These are phyloP conservation scores for Fusarium sp. DNA, from an alignment of 2,329 filamentous ascomycete genomes.

Conservation along the genomic window DNA sequence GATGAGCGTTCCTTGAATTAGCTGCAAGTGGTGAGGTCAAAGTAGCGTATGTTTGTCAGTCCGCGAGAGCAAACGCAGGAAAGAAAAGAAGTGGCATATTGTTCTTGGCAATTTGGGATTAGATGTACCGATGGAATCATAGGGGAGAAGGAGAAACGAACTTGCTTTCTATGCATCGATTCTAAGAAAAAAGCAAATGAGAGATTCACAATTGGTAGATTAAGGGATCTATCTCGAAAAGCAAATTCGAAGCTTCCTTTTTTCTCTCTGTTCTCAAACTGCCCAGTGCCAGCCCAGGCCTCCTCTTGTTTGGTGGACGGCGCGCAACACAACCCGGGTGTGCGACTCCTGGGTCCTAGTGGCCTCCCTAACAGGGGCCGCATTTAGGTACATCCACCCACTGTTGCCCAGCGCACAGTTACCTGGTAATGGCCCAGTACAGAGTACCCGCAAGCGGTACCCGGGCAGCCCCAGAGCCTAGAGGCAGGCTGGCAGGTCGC, in stretches of 20 bases:
- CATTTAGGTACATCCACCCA: slow-evolving; percentile 37
- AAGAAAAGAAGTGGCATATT: not conserved
- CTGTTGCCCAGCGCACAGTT: slow-evolving; percentile 40
- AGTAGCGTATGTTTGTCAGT: slow-evolving; percentile 21
- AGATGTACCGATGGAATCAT: not conserved
- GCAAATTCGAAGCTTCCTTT: slow-evolving; percentile 39
- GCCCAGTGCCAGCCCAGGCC: slow-evolving; percentile 2
- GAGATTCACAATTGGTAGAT: slow-evolving; percentile 6
- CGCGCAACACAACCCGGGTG: slow-evolving; percentile 25
- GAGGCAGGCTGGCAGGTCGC: not conserved
- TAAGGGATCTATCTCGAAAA: slow-evolving; percentile 23
- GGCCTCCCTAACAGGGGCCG: slow-evolving; percentile 42
- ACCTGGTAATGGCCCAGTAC: slow-evolving; percentile 22
- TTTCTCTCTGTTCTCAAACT: slow-evolving; percentile 7
- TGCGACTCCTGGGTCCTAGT: slow-evolving; percentile 38
- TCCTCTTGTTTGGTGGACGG: slow-evolving; percentile 24
- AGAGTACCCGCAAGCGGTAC: slow-evolving; percentile 38
- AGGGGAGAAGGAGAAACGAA: slow-evolving; percentile 1
- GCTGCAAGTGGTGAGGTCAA: slow-evolving; percentile 38
- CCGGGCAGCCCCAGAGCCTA: slow-evolving; percentile 7
- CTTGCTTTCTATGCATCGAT: not conserved
- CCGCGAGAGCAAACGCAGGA: slow-evolving; percentile 15
- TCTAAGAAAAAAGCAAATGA: slow-evolving; percentile 8
- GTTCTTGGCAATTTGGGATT: not conserved
- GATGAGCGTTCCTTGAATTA: slow-evolving; percentile 43